Evolutionary conservation across 371 early-diverging fungal species (phyloP), one percentile per base, ranked within the genome.

Genomic region (Chytridium lagenaria): DNA sequence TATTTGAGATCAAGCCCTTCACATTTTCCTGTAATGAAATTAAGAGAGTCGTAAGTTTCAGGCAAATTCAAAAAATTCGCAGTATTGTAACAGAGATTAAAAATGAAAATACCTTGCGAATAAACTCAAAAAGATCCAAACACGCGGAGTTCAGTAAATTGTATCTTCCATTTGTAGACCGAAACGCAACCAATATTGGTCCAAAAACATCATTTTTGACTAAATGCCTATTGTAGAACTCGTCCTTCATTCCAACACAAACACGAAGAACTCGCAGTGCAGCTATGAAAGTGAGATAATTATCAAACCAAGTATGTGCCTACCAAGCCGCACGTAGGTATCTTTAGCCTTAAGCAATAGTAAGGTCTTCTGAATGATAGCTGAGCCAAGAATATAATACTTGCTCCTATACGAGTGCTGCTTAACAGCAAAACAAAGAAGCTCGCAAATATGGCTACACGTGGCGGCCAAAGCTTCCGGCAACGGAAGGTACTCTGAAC

Each of bases 131-230:
- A 38, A 97, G 77, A 69, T 95, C 95, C 50, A 95, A 83, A 71
- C 92, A 94, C 0, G 95, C 93, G 0, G 96, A 95, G 75, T 94
- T 93, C 50, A 95, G 66, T 57, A 95, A 75, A 70, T 95, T 95
- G 76, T 94, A 88, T 44, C 84, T 83, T 59, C 89, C 88, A 40
- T 89, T 82, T 1, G 91, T 90, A 26, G 87, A 86, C 55, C 88
- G 61, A 31, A 93, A 82, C n/a, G 89, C 79, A 5, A 84, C 83
- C 59, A 94, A 81, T 23, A 93, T 85, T 2, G 90, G 87, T 39
- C 87, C 89, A 63, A 95, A 85, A 30, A 94, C 78, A 50, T 90
- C 87, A 68, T 85, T 77, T 52, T 89, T 85, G 40, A 93, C 77
- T 64, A 93, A 78, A 65, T 91, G 87, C 51, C 88, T 85, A 74